Evolutionary conservation across 345 rosid genomes (phyloP).

Genomic region (Corchorus capsularis): DNA sequence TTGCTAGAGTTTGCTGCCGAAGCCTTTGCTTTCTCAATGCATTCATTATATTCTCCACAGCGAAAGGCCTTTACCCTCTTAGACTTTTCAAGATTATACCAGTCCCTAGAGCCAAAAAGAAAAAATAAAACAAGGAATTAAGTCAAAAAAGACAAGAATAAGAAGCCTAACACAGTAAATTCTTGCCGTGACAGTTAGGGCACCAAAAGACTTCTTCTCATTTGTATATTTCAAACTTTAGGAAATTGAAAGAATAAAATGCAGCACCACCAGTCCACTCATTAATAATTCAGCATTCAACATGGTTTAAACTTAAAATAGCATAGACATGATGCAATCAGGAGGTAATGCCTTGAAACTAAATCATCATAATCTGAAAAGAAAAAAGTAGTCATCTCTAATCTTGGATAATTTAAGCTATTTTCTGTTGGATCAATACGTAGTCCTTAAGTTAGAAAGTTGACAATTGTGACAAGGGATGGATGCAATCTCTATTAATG

Average conservation of each 20-base stretch:
- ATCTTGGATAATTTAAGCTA: background rate
- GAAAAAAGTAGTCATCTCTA: conserved; percentile 1
- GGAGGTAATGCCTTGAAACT: background rate
- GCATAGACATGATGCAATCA: background rate
- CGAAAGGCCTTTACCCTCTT: conserved; percentile 96
- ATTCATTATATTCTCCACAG: conserved; percentile 87
- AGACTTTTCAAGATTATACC: conserved; percentile 95
- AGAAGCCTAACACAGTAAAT: background rate
- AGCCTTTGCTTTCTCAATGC: conserved; percentile 86
- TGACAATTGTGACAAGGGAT: background rate
- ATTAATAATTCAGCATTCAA: background rate
- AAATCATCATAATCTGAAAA: background rate
- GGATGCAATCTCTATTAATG: background rate
- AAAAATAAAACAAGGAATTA: conserved; percentile 1
- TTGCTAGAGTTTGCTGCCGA: conserved; percentile 67
- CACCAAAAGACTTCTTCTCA: background rate
- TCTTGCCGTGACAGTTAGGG: background rate
- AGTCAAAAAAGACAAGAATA: conserved; percentile 16
- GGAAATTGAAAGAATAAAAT: background rate
- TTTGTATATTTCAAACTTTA: conserved; percentile 9
- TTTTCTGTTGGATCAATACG: background rate
- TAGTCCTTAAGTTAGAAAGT: background rate
- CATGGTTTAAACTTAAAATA: background rate
- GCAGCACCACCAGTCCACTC: background rate
- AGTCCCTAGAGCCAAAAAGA: conserved; percentile 61